A percentile compares a stretch with the other conserved stretches of the same genome.
phyloP scores from a whole-genome alignment of 352 stramenopile genomes.

The Phytophthora lateralis region DNA sequence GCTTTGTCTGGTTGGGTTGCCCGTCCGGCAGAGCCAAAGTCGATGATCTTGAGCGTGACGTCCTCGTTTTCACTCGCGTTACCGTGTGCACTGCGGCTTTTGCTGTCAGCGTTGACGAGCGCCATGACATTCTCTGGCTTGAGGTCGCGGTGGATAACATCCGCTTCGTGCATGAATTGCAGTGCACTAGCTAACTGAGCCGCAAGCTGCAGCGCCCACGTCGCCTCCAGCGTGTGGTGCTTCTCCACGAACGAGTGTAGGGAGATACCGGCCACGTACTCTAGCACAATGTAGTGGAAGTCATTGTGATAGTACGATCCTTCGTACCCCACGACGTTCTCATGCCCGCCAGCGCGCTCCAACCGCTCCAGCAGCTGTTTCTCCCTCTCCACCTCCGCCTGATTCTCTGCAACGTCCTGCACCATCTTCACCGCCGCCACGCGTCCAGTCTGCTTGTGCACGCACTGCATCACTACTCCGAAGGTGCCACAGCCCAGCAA shows the following conservation, averaged over 20 bases:
- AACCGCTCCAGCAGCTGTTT: slow-evolving; percentile 57
- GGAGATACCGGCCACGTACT: slow-evolving; percentile 73
- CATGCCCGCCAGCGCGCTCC: slow-evolving; percentile 62
- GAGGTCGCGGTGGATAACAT: slow-evolving; percentile 86
- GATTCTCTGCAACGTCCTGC: slow-evolving; percentile 55
- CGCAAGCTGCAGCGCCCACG: slow-evolving; percentile 54
- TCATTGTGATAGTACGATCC: slow-evolving; percentile 74
- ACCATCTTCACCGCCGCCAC: slow-evolving; percentile 83
- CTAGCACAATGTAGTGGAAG: slow-evolving; percentile 85
- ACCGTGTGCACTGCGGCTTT: slow-evolving; percentile 2
- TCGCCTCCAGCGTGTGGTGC: slow-evolving; percentile 47
- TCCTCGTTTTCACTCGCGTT: slow-evolving; percentile 27
- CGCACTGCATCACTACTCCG: slow-evolving; percentile 86
- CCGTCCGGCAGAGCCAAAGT: slow-evolving; percentile 82
- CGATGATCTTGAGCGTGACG: slow-evolving; percentile 83
- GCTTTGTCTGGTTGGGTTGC: slow-evolving; percentile 26
- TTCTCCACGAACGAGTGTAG: slow-evolving; percentile 74
- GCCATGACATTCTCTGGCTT: slow-evolving; percentile 91
- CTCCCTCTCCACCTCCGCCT: slow-evolving; percentile 68
- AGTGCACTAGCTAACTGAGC: slow-evolving; percentile 71
- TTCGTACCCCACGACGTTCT: slow-evolving; percentile 65
- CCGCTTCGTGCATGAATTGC: slow-evolving; percentile 63
- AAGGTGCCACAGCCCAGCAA: slow-evolving; percentile 75
- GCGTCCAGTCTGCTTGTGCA: slow-evolving; percentile 62
- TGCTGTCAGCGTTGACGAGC: slow-evolving; percentile 28